Evolutionary conservation across 2,329 filamentous ascomycete species (phyloP), one percentile per base, ranked within the genome.

Genomic region (Stachybotrys echinatus): DNA sequence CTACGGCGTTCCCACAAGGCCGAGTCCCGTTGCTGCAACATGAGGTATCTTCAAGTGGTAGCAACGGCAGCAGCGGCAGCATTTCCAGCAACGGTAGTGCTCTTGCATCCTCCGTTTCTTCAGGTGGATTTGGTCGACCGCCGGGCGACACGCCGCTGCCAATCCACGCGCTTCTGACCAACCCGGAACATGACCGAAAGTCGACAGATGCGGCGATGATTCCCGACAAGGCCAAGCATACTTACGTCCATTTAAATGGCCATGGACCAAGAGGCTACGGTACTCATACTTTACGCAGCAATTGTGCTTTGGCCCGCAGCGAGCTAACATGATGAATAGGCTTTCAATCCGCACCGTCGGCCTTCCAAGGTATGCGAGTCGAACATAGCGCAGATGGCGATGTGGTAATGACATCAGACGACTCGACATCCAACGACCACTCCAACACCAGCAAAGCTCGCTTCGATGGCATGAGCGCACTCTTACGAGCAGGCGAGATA

Each of bases 401-500:
- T 42, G 61, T 66, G 22, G 40, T 64, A 42, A 69, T 65, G 63
- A 63, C 58, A 6, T 50, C 60, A 14, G 54, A 58, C 45, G 55
- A 61, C 45, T 50, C 57, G 6, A 45, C 51, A 18, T 50, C 55
- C 5, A 46, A 58, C 17, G 64, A 39, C 23, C 46, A 55, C 17
- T 47, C 47, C 20, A 55, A 54, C 5, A 61, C 64, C 6, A 37
- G 46, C 3, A 65, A 58, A 44, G 44, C 50, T 10, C 61, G 61
- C 4, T 64, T 83, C 19, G 80, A 84, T 53, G 80, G 81, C 2
- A 80, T 85, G 66, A 81, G 72, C 52, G 81, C 81, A 6, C 65
- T 85, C 12, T 61, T 84, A 2, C 73, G 72, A 52, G 81, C 81
- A 10, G 79, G 80, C 27, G 80, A 84, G 56, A 79, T 84, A 52